phyloP scores from a whole-genome alignment of 2,329 filamentous ascomycete species.

The Leptosphaerulina australis region DNA sequence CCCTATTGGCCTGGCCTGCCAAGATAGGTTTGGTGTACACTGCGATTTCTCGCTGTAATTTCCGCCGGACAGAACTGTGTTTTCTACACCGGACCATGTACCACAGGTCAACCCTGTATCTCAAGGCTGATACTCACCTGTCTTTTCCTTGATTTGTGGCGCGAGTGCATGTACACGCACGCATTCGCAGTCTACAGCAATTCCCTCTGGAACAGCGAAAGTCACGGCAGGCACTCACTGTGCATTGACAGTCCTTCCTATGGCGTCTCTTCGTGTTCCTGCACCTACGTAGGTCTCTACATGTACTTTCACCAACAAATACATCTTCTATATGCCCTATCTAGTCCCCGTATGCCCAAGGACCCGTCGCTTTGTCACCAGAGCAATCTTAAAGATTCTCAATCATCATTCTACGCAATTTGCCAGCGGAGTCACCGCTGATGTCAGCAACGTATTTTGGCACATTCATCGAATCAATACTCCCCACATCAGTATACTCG shows the following conservation, averaged over 20 bases:
- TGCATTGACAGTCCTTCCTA: conserved; percentile 15
- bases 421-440: conserved; percentile 31
- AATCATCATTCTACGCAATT: conserved; percentile 25
- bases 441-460: conserved; percentile 46
- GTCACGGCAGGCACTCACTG: conserved; percentile 17
- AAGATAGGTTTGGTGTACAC: too few species aligned
- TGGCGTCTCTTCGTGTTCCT: conserved; percentile 34
- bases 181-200: conserved; percentile 2
- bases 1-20: too few species aligned
- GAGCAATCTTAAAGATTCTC: conserved; percentile 41
- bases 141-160: not conserved
- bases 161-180: conserved; percentile 3
- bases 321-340: conserved; percentile 36
- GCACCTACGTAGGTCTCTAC: conserved; percentile 30
- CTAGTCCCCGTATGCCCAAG: conserved; percentile 44
- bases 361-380: conserved; percentile 34
- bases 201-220: conserved; percentile 6
- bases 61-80: too few species aligned
- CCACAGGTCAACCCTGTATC: conserved; percentile 17
- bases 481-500: conserved; percentile 46
- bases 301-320: conserved; percentile 26
- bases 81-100: too few species aligned
- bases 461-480: conserved; percentile 47
- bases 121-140: conserved; percentile 8
- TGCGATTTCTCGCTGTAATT: too few species aligned